A percentile compares a stretch with the other conserved stretches of the same genome.
phyloP scores from a whole-genome alignment of 352 stramenopile genomes.

The Globisporangium spiculum region DNA sequence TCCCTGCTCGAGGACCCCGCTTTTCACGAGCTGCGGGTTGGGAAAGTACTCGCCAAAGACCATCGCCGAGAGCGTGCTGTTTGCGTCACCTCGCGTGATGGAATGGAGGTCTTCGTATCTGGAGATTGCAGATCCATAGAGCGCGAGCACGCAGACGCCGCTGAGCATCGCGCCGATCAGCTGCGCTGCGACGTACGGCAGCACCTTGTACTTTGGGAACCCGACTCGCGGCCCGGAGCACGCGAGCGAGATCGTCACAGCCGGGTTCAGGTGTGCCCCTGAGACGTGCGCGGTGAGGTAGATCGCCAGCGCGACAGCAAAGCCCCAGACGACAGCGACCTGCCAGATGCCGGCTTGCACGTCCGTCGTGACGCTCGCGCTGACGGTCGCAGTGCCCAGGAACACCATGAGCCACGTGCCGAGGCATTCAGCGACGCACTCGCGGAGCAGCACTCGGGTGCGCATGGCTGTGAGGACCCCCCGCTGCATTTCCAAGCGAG shows the following conservation, averaged over 20 bases:
- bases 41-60: constrained; percentile 72
- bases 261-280: too few species aligned
- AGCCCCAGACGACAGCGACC: too few species aligned
- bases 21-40: constrained; percentile 39
- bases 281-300: too few species aligned
- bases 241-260: neutral
- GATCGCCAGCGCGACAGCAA: too few species aligned
- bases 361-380: too few species aligned
- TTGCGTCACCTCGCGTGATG: constrained; percentile 31
- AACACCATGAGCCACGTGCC: too few species aligned
- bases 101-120: constrained; percentile 44
- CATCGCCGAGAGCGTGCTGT: constrained; percentile 56
- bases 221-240: neutral
- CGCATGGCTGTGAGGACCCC: too few species aligned
- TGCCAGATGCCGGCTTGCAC: too few species aligned
- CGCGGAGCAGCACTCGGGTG: too few species aligned
- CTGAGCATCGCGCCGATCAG: constrained; percentile 47
- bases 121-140: constrained; percentile 50
- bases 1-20: constrained; percentile 14
- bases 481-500: too few species aligned
- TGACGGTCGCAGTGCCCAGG: too few species aligned
- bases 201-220: constrained; percentile 39
- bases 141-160: constrained; percentile 34
- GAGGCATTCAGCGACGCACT: too few species aligned
- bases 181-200: constrained; percentile 62